Conservation (phyloP, 2,329 filamentous ascomycete genomes). For the Stagonosporopsis tanaceti region DNA sequence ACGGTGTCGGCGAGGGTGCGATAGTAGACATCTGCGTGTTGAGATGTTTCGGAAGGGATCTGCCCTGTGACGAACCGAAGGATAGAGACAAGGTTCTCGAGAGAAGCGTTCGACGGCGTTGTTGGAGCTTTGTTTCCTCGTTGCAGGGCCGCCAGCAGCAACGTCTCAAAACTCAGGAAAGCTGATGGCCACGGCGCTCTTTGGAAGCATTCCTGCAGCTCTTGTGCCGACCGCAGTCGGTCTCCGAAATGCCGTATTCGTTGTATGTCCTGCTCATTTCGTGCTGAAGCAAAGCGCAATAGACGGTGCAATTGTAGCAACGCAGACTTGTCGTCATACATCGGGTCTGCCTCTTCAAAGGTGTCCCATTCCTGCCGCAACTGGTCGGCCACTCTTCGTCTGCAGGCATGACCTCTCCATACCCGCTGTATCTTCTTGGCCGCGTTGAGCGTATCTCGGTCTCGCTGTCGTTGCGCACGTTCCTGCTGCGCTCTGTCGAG, state of each 20-base stretch:
- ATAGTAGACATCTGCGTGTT: slow-evolving; percentile 44
- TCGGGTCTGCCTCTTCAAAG: slow-evolving; percentile 33
- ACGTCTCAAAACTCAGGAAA: slow-evolving; percentile 52
- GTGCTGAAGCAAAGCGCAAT: slow-evolving; percentile 53
- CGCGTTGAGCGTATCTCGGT: slow-evolving; percentile 79
- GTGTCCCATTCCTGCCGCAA: slow-evolving; percentile 51
- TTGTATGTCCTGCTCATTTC: slow-evolving; percentile 48
- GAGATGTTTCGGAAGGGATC: slow-evolving; percentile 46
- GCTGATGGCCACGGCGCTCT: slow-evolving; percentile 51
- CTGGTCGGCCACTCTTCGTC: slow-evolving; percentile 65
- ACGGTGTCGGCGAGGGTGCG: slow-evolving; percentile 39
- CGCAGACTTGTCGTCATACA: slow-evolving; percentile 51
- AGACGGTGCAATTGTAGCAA: slow-evolving; percentile 53
- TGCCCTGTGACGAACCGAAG: slow-evolving; percentile 43
- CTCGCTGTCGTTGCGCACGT: slow-evolving; percentile 78
- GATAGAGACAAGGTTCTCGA: slow-evolving; percentile 26
- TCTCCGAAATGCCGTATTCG: slow-evolving; percentile 52
- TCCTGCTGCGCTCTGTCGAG: slow-evolving; percentile 89
- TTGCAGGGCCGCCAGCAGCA: slow-evolving; percentile 48
- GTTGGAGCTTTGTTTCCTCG: slow-evolving; percentile 25
- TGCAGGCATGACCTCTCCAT: slow-evolving; percentile 79
- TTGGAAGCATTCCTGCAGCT: slow-evolving; percentile 29
- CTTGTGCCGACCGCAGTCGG: slow-evolving; percentile 46
- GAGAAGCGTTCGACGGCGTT: slow-evolving; percentile 21
- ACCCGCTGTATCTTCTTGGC: slow-evolving; percentile 76